Conservation (phyloP, 169 alveolate genomes). For the Plasmodium malariae region DNA sequence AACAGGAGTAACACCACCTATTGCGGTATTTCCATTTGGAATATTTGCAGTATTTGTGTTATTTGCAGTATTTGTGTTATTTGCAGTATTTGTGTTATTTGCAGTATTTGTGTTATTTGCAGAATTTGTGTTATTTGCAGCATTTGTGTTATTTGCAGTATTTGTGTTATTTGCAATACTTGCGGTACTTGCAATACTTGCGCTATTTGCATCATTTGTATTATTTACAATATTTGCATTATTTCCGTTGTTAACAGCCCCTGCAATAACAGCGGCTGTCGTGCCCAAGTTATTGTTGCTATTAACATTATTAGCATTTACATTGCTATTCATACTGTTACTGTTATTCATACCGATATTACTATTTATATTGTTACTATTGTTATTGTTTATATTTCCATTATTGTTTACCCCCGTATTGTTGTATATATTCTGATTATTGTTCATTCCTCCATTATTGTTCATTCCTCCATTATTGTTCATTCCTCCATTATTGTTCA, state of each 20-base stretch:
- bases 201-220: not conserved
- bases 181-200: not conserved
- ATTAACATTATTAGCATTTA: constrained; percentile 1
- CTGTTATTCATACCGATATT: not conserved
- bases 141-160: constrained; percentile 1
- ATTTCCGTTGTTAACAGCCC: constrained; percentile 9
- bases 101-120: not conserved
- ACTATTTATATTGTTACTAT: not conserved
- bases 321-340: constrained; percentile 2
- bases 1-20: not conserved
- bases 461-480: constrained; percentile 10
- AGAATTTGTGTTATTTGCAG: constrained; percentile 1
- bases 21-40: not conserved
- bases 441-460: not conserved
- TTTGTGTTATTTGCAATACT: not conserved
- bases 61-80: not conserved
- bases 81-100: not conserved
- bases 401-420: not conserved
- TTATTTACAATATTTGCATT: constrained; percentile 2
- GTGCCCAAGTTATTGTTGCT: constrained; percentile 4
- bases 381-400: not conserved
- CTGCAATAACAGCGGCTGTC: constrained; percentile 18
- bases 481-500: not conserved
- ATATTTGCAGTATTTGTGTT: constrained; percentile 16
- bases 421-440: not conserved